phyloP scores from a whole-genome alignment of 352 stramenopile genomes.

The Globisporangium lucens region DNA sequence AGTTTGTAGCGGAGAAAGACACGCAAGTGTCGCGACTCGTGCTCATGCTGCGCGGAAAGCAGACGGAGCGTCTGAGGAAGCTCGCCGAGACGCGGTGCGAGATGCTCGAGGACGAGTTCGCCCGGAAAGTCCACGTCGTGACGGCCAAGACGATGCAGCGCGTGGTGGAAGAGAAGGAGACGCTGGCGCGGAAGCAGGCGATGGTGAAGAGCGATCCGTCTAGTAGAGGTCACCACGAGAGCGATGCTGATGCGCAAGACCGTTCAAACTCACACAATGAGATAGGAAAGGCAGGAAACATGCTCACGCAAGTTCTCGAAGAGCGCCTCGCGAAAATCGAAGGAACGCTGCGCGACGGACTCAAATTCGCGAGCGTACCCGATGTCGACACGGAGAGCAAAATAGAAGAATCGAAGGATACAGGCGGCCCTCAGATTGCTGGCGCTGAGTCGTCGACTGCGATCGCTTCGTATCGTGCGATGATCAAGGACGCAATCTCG shows the following conservation, averaged over 20 bases:
- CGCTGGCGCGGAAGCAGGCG: conserved; percentile 35
- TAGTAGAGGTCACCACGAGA: not conserved
- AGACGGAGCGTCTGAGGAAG: conserved; percentile 22
- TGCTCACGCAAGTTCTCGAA: conserved; percentile 7
- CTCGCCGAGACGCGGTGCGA: conserved; percentile 21
- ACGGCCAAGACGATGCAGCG: conserved; percentile 47
- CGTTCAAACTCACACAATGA: not conserved
- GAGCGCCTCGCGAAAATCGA: conserved; percentile 23
- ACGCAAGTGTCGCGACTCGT: conserved; percentile 39
- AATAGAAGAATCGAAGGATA: not conserved
- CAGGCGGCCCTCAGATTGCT: not conserved
- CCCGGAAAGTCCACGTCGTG: conserved; percentile 43
- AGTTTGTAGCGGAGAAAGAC: conserved; percentile 30
- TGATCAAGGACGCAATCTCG: conserved; percentile 13
- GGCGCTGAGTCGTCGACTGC: not conserved
- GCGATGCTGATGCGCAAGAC: not conserved
- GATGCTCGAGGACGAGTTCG: conserved; percentile 51
- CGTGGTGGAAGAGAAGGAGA: conserved; percentile 50
- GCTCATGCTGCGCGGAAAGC: conserved; percentile 46
- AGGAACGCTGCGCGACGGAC: conserved; percentile 12
- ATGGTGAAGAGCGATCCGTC: conserved; percentile 12
- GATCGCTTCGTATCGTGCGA: not conserved
- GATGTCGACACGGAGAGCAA: not conserved
- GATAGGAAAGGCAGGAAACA: not conserved
- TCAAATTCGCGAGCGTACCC: not conserved